A percentile compares a stretch with the other conserved stretches of the same genome.
phyloP scores from a whole-genome alignment of 2,329 filamentous ascomycete genomes.

The Ceratocystis eucalypticola region DNA sequence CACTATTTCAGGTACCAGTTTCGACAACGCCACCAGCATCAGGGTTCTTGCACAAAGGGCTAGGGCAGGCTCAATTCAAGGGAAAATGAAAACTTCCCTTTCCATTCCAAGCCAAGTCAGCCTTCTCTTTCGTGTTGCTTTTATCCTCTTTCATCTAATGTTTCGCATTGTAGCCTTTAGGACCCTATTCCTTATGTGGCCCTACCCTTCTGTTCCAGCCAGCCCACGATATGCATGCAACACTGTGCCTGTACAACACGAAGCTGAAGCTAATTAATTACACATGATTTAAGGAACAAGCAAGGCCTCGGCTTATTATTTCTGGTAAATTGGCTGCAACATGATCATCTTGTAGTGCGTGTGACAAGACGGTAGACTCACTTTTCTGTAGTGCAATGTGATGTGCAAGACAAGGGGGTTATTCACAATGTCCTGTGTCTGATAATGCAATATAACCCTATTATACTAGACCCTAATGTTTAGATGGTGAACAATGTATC shows the following conservation, averaged over 20 bases:
- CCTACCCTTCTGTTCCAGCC: neutral
- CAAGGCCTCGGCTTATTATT: neutral
- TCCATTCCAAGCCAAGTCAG: neutral
- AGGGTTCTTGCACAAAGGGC: neutral
- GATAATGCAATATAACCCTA: no score
- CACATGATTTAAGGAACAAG: neutral
- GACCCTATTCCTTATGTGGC: neutral
- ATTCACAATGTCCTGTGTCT: no score
- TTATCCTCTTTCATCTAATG: neutral
- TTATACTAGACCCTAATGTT: no score
- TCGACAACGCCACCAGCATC: neutral
- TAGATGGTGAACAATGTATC: no score
- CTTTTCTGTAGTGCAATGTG: neutral
- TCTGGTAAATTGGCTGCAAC: neutral
- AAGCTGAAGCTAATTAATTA: neutral
- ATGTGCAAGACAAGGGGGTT: neutral
- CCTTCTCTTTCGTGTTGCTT: neutral
- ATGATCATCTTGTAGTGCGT: neutral
- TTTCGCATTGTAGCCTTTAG: neutral
- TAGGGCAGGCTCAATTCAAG: neutral
- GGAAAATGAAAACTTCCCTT: constrained; percentile 1
- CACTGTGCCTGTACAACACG: neutral
- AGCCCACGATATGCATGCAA: no score
- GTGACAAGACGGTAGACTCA: neutral
- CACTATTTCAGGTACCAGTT: constrained; percentile 4